phyloP scores from a whole-genome alignment of 2,329 filamentous ascomycete species.

The Sclerotinia borealis region DNA sequence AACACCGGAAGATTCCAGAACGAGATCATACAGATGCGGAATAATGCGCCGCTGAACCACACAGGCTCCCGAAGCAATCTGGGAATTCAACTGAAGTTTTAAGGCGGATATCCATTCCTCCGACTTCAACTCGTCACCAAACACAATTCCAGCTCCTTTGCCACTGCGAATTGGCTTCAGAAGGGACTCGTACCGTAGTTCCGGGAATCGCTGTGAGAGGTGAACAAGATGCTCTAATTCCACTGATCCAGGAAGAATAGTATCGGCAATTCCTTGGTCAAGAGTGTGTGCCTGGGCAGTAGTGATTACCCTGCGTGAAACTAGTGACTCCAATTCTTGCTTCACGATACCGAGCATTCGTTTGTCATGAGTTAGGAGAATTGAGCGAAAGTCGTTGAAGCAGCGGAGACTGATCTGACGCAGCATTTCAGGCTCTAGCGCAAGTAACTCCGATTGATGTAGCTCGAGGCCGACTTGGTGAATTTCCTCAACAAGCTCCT shows the following conservation, averaged over 20 bases:
- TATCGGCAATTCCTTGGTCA: background rate
- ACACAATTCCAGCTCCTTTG: slow-evolving; percentile 1
- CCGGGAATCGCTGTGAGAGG: background rate
- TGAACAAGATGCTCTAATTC: background rate
- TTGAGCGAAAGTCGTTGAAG: slow-evolving; percentile 33
- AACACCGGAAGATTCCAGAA: background rate
- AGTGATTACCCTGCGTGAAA: slow-evolving; percentile 4
- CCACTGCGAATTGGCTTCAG: background rate
- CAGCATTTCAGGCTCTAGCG: slow-evolving; percentile 24
- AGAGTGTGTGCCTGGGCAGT: background rate
- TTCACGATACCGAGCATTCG: slow-evolving; percentile 33
- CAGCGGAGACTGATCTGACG: slow-evolving; percentile 26
- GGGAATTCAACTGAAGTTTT: background rate
- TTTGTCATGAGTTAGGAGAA: slow-evolving; percentile 32
- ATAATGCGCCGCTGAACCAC: background rate
- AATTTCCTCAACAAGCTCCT: slow-evolving; percentile 15
- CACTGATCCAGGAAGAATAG: background rate
- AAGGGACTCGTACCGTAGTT: background rate
- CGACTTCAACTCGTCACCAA: background rate
- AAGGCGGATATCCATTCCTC: background rate
- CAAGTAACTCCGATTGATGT: slow-evolving; percentile 29
- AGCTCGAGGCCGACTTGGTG: slow-evolving; percentile 30
- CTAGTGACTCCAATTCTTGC: slow-evolving; percentile 27
- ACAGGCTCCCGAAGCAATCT: background rate
- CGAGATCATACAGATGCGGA: background rate